Conservation (phyloP, 371 early-diverging fungal species). For the Mucor plumbeus region DNA sequence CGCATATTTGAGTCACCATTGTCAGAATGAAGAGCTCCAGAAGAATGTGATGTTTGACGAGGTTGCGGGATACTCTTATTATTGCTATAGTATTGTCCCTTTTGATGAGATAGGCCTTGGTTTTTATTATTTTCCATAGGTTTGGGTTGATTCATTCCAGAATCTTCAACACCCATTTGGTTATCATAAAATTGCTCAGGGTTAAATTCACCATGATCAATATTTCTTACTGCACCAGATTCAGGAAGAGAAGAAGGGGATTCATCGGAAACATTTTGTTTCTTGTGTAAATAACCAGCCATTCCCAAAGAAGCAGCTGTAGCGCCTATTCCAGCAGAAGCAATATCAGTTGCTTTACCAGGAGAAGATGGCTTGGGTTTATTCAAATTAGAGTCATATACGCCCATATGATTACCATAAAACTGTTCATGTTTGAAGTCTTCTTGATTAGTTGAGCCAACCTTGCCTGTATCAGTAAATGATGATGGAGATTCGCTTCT, state of each 20-base stretch:
- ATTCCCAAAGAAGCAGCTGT: background rate
- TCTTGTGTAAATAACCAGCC: background rate
- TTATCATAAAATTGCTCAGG: background rate
- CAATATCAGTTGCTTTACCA: background rate
- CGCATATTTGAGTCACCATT: background rate
- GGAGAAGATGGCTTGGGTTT: background rate
- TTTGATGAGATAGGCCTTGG: no score
- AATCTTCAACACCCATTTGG: background rate
- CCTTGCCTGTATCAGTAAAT: background rate
- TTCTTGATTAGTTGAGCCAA: background rate
- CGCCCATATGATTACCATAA: slow-evolving; percentile 1
- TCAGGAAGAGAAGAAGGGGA: background rate
- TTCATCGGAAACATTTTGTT: background rate
- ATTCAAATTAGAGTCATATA: background rate
- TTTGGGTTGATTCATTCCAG: background rate
- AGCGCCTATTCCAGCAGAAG: background rate
- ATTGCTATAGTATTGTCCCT: background rate
- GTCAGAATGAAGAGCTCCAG: background rate
- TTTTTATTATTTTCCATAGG: no score
- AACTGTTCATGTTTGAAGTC: background rate
- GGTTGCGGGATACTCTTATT: background rate
- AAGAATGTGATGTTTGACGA: background rate
- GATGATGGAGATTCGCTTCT: background rate
- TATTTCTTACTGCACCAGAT: background rate
- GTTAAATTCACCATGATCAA: background rate